Base-by-base conservation (phyloP, 805 yeast species). In the Zygoascus flipseniorum region DNA sequence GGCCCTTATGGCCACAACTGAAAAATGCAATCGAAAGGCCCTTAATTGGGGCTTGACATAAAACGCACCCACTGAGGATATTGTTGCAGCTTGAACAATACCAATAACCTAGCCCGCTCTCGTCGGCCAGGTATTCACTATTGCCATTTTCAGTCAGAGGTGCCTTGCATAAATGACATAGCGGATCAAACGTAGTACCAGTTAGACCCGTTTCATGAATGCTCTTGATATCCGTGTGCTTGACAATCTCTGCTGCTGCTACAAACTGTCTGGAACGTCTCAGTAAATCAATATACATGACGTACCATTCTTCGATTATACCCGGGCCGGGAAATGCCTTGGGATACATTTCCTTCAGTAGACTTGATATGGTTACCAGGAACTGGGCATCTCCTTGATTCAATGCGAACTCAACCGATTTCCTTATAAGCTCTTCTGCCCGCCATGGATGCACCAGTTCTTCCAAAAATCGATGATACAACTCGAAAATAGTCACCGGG, bases 1-100 rank as follows among this genome's bases (percentile, higher is more conserved):
- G 98, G 0, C 92, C 89, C 53, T 82, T 75, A 67, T 92, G 98
- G 0, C 97, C 97, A 72, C 98, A 92, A 26, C 72, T 77, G 50
- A 85, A 65, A 56, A 73, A 70, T 56, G 72, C 77, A 14, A 86
- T 78, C 14, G 83, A 76, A 53, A 86, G 72, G 0, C 95, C 95
- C 58, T 78, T 80, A 61, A 90, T 74, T 0, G 95, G 88, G 62
- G 79, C 85, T 56, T 83, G 76, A 67, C 97, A 90, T 56, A 83
- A 79, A 28, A 83, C 75, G 67, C 97, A 90, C n/a, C 81, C 76
- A 54, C 81, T 83, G 56, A 81, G 82, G 14, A 72, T 71, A 50
- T 69, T 72, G 10, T 75, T 69, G 66, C 97, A 90, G 20, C 73
- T 75, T 51, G 82, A 88, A 69, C 97, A 90, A 66, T 83, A 86